Base-by-base conservation (phyloP, 176 grass and related monocot species). In the Ensete ventricosum region DNA sequence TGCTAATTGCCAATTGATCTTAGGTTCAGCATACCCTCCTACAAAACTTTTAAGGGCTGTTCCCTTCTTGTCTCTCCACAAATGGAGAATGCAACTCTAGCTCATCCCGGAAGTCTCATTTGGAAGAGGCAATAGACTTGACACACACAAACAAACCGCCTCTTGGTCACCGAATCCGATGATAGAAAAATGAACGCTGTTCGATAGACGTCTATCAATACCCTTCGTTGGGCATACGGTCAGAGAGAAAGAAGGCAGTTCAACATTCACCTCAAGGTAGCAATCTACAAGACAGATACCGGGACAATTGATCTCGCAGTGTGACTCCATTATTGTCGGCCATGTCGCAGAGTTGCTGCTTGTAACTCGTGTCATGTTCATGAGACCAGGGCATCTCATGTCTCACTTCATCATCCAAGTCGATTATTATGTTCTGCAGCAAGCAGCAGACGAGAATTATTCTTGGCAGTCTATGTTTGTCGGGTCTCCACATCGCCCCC, bases 401-500 rank as follows among this genome's bases (percentile, higher is more conserved):
- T 50, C 48, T 70, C 8, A 79, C 78, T 79, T 83, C 58, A 62
- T 87, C 90, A 74, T 85, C 79, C 67, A 91, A 73, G 68, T 88
- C 85, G 64, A 97, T 87, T 14, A 85, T 65, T 59, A 97, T 93
- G 75, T 97, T 97, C 54, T 93, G 90, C 77, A 96, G 62, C 80
- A 97, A 54, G 75, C 87, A 92, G 67, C 94, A 97, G 11, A 93
- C 90, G 9, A 93, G 87, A 68, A 93, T 93, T 88, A 97, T 97
- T 76, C 94, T 88, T 73, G 94, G 94, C 64, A 97, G 82, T 71
- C 72, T 81, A 21, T 97, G 94, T 73, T 91, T 97, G 77, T 97
- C 94, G 0, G 94, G 94, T 14, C 94, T 83, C 94, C 94, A 97
- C 94, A 97, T 97, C 77, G 90, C 94, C 12, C 93, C 94, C 1